phyloP scores from a whole-genome alignment of 192 early-diverging fungal species.

The Helicostylum pulchrum region DNA sequence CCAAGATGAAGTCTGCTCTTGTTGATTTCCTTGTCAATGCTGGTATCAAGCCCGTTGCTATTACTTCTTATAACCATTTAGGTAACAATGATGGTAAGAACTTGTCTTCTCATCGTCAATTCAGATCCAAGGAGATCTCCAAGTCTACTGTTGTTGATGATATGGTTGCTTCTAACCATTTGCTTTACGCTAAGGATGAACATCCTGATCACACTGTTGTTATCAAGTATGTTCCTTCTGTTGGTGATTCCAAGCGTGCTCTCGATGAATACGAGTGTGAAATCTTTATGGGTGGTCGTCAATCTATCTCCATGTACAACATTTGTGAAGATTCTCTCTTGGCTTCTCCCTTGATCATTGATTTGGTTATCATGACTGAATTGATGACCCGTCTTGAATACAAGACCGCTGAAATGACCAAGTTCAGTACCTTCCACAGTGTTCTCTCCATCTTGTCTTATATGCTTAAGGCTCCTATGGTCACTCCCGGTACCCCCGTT shows the following conservation, averaged over 20 bases:
- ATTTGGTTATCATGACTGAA: conserved; percentile 93
- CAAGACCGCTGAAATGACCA: conserved; percentile 70
- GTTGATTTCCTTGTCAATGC: conserved; percentile 98
- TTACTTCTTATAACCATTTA: conserved; percentile 97
- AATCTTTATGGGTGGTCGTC: conserved; percentile 98
- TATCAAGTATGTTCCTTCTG: conserved; percentile 97
- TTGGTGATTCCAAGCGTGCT: conserved; percentile 97
- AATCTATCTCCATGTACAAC: conserved; percentile 97
- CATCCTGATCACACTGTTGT: conserved; percentile 77
- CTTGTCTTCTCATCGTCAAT: conserved; percentile 95
- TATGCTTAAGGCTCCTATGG: conserved; percentile 99
- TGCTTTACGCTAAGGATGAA: conserved; percentile 82
- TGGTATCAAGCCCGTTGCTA: conserved; percentile 96
- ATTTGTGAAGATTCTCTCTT: conserved; percentile 99
- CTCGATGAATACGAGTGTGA: conserved; percentile 97
- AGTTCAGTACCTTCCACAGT: conserved; percentile 88
- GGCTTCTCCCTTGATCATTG: conserved; percentile 95
- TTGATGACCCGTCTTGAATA: conserved; percentile 96
- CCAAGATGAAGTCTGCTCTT: conserved; percentile 98
- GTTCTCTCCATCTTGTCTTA: conserved; percentile 86
- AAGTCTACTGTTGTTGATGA: conserved; percentile 99
- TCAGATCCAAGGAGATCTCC: conserved; percentile 99
- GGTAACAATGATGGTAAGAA: conserved; percentile 99
- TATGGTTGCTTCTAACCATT: conserved; percentile 94
- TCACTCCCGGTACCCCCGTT: conserved; percentile 89